A percentile compares a stretch with the other conserved stretches of the same genome.
phyloP scores from a whole-genome alignment of 306 rosid genomes.

The Sphenostylis stenocarpa region DNA sequence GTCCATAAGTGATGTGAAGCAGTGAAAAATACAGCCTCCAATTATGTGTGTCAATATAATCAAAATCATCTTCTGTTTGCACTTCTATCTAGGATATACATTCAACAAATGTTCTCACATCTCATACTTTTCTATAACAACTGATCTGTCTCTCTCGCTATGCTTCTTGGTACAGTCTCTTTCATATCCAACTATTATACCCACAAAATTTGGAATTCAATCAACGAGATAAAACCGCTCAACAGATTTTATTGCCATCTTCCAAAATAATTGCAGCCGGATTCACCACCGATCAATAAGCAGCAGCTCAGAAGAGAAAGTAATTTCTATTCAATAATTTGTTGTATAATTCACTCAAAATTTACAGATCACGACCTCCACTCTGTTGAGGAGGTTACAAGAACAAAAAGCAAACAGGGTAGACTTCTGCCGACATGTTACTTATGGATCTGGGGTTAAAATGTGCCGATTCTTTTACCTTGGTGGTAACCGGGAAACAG shows the following conservation, averaged over 20 bases:
- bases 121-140: slow-evolving; percentile 25
- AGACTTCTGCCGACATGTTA: slow-evolving; percentile 18
- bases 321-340: slow-evolving; percentile 48
- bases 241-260: slow-evolving; percentile 43
- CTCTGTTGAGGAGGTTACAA: slow-evolving; percentile 32
- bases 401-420: slow-evolving; percentile 40
- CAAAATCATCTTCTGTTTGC: slow-evolving; percentile 5
- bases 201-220: slow-evolving; percentile 41
- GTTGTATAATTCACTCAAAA: slow-evolving; percentile 55
- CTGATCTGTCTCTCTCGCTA: slow-evolving; percentile 12
- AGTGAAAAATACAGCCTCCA: slow-evolving; percentile 26
- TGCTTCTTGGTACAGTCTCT: slow-evolving; percentile 34
- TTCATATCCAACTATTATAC: slow-evolving; percentile 37
- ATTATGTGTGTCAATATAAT: too few relatives aligned
- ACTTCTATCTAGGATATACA: slow-evolving; percentile 30
- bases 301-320: slow-evolving; percentile 45
- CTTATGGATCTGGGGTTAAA: slow-evolving; percentile 33
- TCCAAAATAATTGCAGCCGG: slow-evolving; percentile 47
- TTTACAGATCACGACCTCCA: slow-evolving; percentile 64
- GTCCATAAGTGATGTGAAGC: slow-evolving; percentile 12
- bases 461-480: slow-evolving; percentile 57
- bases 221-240: slow-evolving; percentile 25
- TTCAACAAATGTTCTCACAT: slow-evolving; percentile 23
- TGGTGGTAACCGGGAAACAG: slow-evolving; percentile 58
- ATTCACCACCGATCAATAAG: slow-evolving; percentile 45